Base-by-base conservation (phyloP, 306 rosid species). In the Nissolia schottii region DNA sequence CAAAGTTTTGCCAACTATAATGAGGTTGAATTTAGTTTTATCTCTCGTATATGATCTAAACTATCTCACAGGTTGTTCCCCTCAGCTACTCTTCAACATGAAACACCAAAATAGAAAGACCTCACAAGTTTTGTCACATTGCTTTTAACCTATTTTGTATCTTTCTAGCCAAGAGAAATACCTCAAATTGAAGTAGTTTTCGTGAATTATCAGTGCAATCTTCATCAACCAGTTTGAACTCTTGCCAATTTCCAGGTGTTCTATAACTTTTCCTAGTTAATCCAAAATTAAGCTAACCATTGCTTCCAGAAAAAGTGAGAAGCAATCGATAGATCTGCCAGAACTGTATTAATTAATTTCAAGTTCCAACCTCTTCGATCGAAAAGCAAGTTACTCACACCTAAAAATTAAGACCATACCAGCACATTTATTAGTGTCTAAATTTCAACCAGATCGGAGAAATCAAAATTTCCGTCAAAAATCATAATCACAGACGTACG, bases 161-260 rank as follows among this genome's bases (percentile, higher is more conserved):
- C 31, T 16, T 28, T 67, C 34, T 11, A 14, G 7, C 20, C 24
- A 24, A 66, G 58, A 15, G 13, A n/a, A n/a, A n/a, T n/a, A 18
- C 25, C 43, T 32, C 20, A 12, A 12, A 19, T 35, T n/a, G 13
- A 31, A 20, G 27, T 31, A 40, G 14, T 14, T 31, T 65, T 41
- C 28, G 28, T 29, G 38, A 45, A 49, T 45, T 51, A 13, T 56
- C 51, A 76, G 29, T 27, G 51, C 76, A 70, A 67, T 50, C 48
- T 18, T 40, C 76, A 41, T 22, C 58, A 18, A 40, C 18, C 28
- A 10, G 23, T 3, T 57, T 57, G 20, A 3, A 43, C 43, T 41
- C 20, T 27, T 6, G n/a, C 46, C 24, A 71, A 41, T 3, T 27
- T n/a, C 14, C 15, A 19, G 24, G 27, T 16, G 22, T 41, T 40